A percentile compares a stretch with the other conserved stretches of the same genome.
These are phyloP conservation scores for Penicillium decumbens DNA, from an alignment of 2,329 filamentous ascomycete species.

Conservation along the genomic window DNA sequence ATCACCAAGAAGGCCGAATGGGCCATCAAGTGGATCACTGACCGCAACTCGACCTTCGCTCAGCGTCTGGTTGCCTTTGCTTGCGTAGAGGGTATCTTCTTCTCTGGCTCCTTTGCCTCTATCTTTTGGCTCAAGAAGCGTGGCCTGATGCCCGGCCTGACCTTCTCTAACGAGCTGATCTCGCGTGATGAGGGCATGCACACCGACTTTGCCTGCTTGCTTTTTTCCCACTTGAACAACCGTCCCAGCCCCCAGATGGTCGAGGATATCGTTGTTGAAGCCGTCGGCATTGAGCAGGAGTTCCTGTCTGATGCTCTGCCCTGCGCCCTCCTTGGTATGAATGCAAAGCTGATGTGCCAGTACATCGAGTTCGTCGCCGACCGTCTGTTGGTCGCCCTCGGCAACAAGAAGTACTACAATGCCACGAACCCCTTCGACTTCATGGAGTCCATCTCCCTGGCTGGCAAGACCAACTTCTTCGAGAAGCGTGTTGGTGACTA, in stretches of 20 bases:
- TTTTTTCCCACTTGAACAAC: slow-evolving; percentile 96
- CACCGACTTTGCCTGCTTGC: slow-evolving; percentile 95
- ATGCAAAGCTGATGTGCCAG: slow-evolving; percentile 94
- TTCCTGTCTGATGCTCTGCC: slow-evolving; percentile 95
- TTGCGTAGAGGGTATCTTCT: slow-evolving; percentile 99
- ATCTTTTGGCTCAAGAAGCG: slow-evolving; percentile 99
- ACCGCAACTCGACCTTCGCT: slow-evolving; percentile 89
- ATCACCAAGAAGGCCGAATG: slow-evolving; percentile 99
- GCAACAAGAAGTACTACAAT: slow-evolving; percentile 92
- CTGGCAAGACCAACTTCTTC: slow-evolving; percentile 99
- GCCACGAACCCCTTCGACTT: slow-evolving; percentile 97
- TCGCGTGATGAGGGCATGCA: slow-evolving; percentile 98
- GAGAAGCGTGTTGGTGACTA: slow-evolving; percentile 99
- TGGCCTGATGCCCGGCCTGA: slow-evolving; percentile 95
- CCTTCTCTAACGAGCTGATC: slow-evolving; percentile 99
- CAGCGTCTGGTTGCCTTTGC: slow-evolving; percentile 95
- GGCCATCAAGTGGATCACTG: slow-evolving; percentile 91
- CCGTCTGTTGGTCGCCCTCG: slow-evolving; percentile 84
- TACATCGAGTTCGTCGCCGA: slow-evolving; percentile 99
- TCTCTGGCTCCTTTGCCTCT: slow-evolving; percentile 95
- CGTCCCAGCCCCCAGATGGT: slow-evolving; percentile 79
- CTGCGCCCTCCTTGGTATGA: slow-evolving; percentile 93
- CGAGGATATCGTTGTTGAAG: slow-evolving; percentile 85
- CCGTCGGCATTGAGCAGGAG: slow-evolving; percentile 92
- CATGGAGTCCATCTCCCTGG: slow-evolving; percentile 99